Conservation (phyloP, 1,139 yeast species). For the Hemisphaericaspora xylanilytica region DNA sequence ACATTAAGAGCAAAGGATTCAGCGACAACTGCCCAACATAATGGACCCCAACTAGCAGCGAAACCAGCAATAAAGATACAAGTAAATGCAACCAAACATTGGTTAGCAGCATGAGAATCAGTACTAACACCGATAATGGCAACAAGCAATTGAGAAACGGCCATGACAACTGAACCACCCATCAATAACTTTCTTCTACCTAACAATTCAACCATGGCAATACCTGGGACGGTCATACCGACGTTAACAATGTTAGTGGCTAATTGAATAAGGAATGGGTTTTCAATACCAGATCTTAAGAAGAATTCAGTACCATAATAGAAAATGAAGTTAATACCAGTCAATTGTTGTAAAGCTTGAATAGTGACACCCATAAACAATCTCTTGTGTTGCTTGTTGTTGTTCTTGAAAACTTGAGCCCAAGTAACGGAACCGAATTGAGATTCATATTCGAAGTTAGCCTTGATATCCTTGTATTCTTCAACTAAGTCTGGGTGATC, state of each 20-base stretch:
- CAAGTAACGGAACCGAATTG: constrained; percentile 32
- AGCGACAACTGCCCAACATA: constrained; percentile 67
- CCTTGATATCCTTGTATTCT: constrained; percentile 39
- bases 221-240: constrained; percentile 38
- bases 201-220: constrained; percentile 32
- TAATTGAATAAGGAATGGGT: constrained; percentile 35
- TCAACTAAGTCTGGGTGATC: constrained; percentile 42
- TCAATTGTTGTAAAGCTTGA: constrained; percentile 64
- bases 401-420: constrained; percentile 31
- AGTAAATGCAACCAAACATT: constrained; percentile 60
- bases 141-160: constrained; percentile 61
- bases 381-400: constrained; percentile 36
- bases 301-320: constrained; percentile 69
- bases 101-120: constrained; percentile 43
- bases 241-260: constrained; percentile 41
- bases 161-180: constrained; percentile 63
- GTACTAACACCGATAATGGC: constrained; percentile 62
- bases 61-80: constrained; percentile 67
- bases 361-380: constrained; percentile 32
- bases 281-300: constrained; percentile 51
- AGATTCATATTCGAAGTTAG: constrained; percentile 36
- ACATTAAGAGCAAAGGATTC: constrained; percentile 65
- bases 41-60: constrained; percentile 76
- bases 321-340: constrained; percentile 72
- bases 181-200: constrained; percentile 40